Conservation (phyloP, 1,284 basidiomycete genomes). For the Naganishia liquefaciens region DNA sequence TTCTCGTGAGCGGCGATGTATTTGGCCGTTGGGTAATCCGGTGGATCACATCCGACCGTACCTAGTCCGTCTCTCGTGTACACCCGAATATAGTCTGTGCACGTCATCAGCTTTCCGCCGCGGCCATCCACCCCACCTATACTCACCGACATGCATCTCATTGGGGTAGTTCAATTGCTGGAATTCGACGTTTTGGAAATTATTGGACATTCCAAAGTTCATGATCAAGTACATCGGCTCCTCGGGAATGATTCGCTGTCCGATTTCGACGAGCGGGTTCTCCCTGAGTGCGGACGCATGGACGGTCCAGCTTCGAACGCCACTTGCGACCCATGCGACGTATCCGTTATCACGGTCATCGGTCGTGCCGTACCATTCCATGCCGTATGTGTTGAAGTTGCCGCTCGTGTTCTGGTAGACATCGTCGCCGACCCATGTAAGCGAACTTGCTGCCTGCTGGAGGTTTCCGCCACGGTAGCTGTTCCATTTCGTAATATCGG, state of each 20-base stretch:
- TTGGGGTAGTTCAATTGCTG: constrained; percentile 54
- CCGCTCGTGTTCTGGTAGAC: constrained; percentile 46
- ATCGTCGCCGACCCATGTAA: constrained; percentile 42
- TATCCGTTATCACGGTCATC: constrained; percentile 63
- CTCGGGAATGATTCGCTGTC: constrained; percentile 71
- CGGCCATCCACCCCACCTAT: constrained; percentile 46
- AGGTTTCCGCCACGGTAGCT: constrained; percentile 60
- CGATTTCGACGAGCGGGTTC: constrained; percentile 67
- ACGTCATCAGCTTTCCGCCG: constrained; percentile 11
- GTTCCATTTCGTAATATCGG: constrained; percentile 57
- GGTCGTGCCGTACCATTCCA: constrained; percentile 67
- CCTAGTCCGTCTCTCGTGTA: constrained; percentile 38
- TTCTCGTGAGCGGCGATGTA: constrained; percentile 56
- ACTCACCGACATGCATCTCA: constrained; percentile 54
- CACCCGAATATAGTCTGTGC: constrained; percentile 51
- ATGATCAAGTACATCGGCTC: constrained; percentile 68
- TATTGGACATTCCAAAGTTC: constrained; percentile 59
- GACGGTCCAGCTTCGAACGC: constrained; percentile 72
- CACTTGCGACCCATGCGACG: constrained; percentile 74
- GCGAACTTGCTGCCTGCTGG: constrained; percentile 62
- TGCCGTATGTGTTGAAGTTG: constrained; percentile 63
- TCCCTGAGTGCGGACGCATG: constrained; percentile 67
- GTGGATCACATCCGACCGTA: constrained; percentile 52
- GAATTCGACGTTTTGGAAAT: constrained; percentile 55
- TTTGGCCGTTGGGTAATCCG: constrained; percentile 59